Conservation (phyloP, 2,329 filamentous ascomycete genomes). For the Triangularia setosa region DNA sequence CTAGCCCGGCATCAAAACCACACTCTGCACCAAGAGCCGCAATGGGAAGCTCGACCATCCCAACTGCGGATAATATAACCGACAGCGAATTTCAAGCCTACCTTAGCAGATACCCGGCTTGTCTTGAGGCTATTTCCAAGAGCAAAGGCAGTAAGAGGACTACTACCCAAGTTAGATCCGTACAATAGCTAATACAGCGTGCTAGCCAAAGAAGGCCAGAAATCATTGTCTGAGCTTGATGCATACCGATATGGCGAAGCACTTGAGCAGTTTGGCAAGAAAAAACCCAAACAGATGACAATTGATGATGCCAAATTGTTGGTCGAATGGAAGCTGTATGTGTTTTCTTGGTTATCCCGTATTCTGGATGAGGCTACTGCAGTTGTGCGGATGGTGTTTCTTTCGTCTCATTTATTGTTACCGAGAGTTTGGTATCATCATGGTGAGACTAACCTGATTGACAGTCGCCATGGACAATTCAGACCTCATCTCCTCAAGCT, state of each 20-base stretch:
- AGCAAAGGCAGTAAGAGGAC: conserved; percentile 40
- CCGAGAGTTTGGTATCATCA: neutral
- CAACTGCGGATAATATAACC: conserved; percentile 29
- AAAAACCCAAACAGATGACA: conserved; percentile 39
- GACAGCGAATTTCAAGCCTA: conserved; percentile 25
- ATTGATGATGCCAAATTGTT: conserved; percentile 57
- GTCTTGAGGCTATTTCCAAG: conserved; percentile 39
- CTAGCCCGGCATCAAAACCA: conserved; percentile 14
- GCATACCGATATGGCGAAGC: conserved; percentile 55
- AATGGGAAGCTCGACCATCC: conserved; percentile 29
- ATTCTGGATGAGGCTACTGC: neutral
- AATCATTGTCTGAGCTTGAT: conserved; percentile 56
- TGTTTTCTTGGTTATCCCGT: conserved; percentile 11
- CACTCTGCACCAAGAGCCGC: conserved; percentile 27
- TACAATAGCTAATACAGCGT: conserved; percentile 5
- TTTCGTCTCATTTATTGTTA: conserved; percentile 1
- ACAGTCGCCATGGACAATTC: conserved; percentile 58
- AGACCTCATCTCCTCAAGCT: conserved; percentile 58
- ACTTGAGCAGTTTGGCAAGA: conserved; percentile 41
- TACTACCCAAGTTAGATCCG: neutral
- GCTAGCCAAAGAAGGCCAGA: conserved; percentile 46
- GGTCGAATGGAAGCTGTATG: conserved; percentile 70
- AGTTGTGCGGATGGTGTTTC: neutral
- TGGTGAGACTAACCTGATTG: conserved; percentile 45
- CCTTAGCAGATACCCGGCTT: conserved; percentile 26